Base-by-base conservation (phyloP, 495 filamentous ascomycete genomes). In the Parathielavia appendiculata region DNA sequence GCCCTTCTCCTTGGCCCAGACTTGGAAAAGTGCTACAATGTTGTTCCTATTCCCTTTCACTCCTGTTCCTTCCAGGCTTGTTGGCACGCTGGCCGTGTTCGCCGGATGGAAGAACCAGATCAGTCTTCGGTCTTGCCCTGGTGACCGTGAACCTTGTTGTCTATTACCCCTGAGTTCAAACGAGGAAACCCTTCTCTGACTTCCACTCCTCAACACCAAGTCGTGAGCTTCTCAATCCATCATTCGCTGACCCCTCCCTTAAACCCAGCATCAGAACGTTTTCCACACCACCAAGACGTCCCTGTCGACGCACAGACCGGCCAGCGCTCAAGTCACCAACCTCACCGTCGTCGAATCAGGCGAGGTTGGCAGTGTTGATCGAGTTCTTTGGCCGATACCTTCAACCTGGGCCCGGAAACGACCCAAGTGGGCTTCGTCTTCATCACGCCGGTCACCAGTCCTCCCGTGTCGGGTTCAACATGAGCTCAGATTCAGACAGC, bases 271-370 rank as follows among this genome's bases (percentile, higher is more conserved):
- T 8, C 50, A 11, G 10, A 11, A 32, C 51, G 16, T 30, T 2
- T 14, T 32, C 19, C 16, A 8, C 47, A 4, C 19, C n/a, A 12
- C 19, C 14, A 23, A 19, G 2, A 23, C 35, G 16, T 11, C 20
- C 20, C 19, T 11, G 50, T 52, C 36, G 13, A 39, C 9, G 16
- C 17, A 40, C 20, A 41, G 51, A 17, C 51, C 22, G 38, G 41
- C 43, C n/a, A 5, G 32, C 30, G 20, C 17, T 11, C 19, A 16
- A 1, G 12, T 43, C 22, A 19, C n/a, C 22, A 41, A 43, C n/a
- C 46, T 57, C 22, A 20, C 38, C 38, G 23, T 19, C 55, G 36
- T 16, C 45, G 16, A 41, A 41, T 50, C 46, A 57, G 38, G 16
- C 22, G 36, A 41, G 35, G 20, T 36, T 30, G 20, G 47, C 22